Evolutionary conservation across 78 protist species (phyloP).

Genomic region (Monosiga brevicollis): DNA sequence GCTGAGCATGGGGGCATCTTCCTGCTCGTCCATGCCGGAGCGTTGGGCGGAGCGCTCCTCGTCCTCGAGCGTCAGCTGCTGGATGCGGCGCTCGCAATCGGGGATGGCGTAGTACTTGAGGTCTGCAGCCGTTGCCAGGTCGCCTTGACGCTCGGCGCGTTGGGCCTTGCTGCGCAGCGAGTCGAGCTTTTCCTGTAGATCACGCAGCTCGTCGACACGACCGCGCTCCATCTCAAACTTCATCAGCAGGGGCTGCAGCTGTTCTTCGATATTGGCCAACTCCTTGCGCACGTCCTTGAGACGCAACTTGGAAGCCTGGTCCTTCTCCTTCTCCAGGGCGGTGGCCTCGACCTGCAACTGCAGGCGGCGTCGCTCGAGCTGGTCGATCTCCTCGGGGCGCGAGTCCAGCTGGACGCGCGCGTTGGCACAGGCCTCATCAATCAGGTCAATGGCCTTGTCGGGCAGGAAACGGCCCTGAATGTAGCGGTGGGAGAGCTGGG

Average conservation of each 20-base stretch:
- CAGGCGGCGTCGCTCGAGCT: slow-evolving; percentile 64
- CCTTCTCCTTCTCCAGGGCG: slow-evolving; percentile 75
- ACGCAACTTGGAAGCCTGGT: slow-evolving; percentile 53
- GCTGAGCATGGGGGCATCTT: slow-evolving; percentile 22
- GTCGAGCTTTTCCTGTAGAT: slow-evolving; percentile 58
- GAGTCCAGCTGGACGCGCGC: slow-evolving; percentile 85
- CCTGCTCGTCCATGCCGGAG: background rate
- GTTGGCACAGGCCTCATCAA: slow-evolving; percentile 93
- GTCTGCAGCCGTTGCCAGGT: slow-evolving; percentile 78
- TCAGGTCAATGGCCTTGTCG: slow-evolving; percentile 97
- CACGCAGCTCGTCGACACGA: slow-evolving; percentile 55
- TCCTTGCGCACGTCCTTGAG: slow-evolving; percentile 42
- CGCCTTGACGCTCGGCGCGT: slow-evolving; percentile 73
- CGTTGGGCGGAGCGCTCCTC: slow-evolving; percentile 2
- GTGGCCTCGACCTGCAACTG: slow-evolving; percentile 86
- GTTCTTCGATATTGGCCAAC: slow-evolving; percentile 44
- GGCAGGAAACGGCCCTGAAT: slow-evolving; percentile 91
- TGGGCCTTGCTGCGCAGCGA: slow-evolving; percentile 46
- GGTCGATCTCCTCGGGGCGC: slow-evolving; percentile 67
- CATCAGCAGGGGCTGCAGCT: slow-evolving; percentile 12
- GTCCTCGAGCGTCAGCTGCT: background rate
- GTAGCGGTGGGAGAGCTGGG: slow-evolving; percentile 80
- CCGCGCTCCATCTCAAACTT: slow-evolving; percentile 66
- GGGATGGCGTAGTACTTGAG: slow-evolving; percentile 80
- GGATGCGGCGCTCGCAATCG: slow-evolving; percentile 55